Percentiles rank a stretch among this genome's conserved stretches.
Conservation (phyloP, 164 flowering plant species). For the Warburgia ugandensis region DNA sequence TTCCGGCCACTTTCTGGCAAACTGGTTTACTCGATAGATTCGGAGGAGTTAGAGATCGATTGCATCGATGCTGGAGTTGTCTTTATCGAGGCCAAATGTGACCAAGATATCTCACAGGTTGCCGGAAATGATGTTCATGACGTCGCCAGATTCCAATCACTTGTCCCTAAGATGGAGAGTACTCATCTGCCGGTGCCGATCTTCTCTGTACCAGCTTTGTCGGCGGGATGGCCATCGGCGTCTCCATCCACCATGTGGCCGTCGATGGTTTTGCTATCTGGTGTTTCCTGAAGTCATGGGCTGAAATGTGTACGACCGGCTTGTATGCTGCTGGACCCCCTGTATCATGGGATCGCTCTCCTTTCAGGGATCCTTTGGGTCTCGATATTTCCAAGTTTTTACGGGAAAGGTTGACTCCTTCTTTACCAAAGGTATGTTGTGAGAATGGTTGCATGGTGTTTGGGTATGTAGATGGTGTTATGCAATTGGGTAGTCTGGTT, state of each 20-base stretch:
- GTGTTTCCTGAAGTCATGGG: background rate
- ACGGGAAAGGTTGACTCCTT: no score
- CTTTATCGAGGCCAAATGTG: conserved; percentile 1
- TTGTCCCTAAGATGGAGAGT: background rate
- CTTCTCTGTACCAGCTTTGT: background rate
- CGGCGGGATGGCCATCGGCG: background rate
- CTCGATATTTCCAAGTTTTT: no score
- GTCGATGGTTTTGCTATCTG: background rate
- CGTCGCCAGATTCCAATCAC: background rate
- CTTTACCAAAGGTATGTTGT: no score
- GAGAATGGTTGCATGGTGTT: no score
- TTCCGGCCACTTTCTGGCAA: background rate
- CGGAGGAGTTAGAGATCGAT: conserved; percentile 1
- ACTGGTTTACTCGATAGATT: background rate
- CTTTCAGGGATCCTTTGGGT: background rate
- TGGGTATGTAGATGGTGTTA: no score
- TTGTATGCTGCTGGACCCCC: background rate
- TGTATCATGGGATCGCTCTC: background rate
- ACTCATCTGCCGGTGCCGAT: background rate
- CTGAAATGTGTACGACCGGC: background rate
- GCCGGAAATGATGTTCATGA: background rate
- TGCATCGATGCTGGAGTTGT: background rate
- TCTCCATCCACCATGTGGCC: background rate
- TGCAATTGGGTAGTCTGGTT: no score
- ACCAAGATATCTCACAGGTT: background rate